Evolutionary conservation across 192 early-diverging fungal genomes (phyloP).

Genomic region (Linnemannia schmuckeri): DNA sequence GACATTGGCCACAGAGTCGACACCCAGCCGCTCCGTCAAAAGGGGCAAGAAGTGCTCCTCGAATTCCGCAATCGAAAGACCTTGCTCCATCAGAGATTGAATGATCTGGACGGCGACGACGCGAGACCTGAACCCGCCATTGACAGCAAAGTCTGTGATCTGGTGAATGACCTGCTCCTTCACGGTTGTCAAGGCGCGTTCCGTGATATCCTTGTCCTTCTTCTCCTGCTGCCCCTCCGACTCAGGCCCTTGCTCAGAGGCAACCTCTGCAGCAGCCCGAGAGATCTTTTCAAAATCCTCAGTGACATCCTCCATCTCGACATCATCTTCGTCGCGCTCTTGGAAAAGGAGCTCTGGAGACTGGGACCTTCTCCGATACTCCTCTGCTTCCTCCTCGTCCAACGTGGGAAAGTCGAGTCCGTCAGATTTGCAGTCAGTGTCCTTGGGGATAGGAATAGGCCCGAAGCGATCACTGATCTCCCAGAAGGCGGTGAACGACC

Average conservation of each 20-base stretch:
- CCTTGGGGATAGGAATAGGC: background rate
- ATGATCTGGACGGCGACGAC: slow-evolving; percentile 73
- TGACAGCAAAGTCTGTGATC: slow-evolving; percentile 36
- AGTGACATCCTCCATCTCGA: slow-evolving; percentile 44
- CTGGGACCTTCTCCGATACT: background rate
- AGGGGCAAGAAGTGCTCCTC: slow-evolving; percentile 78
- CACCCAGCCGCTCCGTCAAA: slow-evolving; percentile 65
- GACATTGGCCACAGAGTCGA: slow-evolving; percentile 79
- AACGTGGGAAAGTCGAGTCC: slow-evolving; percentile 29
- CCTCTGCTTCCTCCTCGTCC: slow-evolving; percentile 47
- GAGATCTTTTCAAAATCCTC: slow-evolving; percentile 13
- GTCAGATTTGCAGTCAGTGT: slow-evolving; percentile 4
- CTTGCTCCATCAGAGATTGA: slow-evolving; percentile 70
- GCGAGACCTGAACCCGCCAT: slow-evolving; percentile 50
- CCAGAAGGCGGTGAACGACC: slow-evolving; percentile 39
- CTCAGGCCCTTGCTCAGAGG: background rate
- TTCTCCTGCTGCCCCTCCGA: background rate
- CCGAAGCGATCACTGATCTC: slow-evolving; percentile 29
- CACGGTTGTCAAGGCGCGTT: slow-evolving; percentile 19
- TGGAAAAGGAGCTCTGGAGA: background rate
- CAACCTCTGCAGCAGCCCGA: background rate
- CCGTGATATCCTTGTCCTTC: background rate
- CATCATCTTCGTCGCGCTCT: slow-evolving; percentile 44
- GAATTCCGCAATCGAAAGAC: slow-evolving; percentile 72
- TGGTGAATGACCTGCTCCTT: slow-evolving; percentile 41